Conservation (phyloP, 2,329 filamentous ascomycete species). For the Pyrenophora seminiperda region DNA sequence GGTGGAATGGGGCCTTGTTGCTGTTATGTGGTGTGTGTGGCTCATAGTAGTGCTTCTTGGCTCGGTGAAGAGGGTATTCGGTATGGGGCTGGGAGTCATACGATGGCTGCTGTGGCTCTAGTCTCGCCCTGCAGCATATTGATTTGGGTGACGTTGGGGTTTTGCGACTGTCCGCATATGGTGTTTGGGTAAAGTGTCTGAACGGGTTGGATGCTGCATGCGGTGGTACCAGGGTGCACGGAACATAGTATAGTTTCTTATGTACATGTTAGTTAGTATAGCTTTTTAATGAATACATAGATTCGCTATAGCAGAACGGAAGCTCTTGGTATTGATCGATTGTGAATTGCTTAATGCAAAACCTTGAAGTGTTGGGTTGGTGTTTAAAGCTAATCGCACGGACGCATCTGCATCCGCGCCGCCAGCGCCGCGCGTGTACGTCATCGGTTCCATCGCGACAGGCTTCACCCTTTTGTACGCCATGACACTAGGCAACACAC, state of each 20-base stretch:
- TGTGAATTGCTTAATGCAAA: not conserved
- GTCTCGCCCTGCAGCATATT: slow-evolving; percentile 2
- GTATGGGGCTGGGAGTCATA: slow-evolving; percentile 63
- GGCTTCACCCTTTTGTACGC: slow-evolving; percentile 6
- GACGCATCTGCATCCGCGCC: slow-evolving; percentile 9
- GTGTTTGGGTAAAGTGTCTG: slow-evolving; percentile 1
- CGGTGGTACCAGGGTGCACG: slow-evolving; percentile 6
- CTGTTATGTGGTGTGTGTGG: slow-evolving; percentile 95
- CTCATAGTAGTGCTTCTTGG: slow-evolving; percentile 80
- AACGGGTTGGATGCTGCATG: slow-evolving; percentile 8
- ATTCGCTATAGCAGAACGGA: not conserved
- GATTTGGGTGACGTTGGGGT: slow-evolving; percentile 4
- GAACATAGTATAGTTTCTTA: slow-evolving; percentile 7
- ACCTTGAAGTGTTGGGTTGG: not conserved
- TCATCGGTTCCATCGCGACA: slow-evolving; percentile 15
- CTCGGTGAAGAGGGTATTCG: slow-evolving; percentile 66
- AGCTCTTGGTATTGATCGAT: no score
- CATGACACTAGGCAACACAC: slow-evolving; percentile 9
- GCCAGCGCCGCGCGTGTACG: slow-evolving; percentile 17
- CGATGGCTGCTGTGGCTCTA: slow-evolving; percentile 78
- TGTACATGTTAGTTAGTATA: not conserved
- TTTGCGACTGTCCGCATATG: slow-evolving; percentile 5
- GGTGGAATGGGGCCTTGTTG: slow-evolving; percentile 86
- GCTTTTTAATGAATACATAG: slow-evolving; percentile 3
- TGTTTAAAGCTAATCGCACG: slow-evolving; percentile 10